Percentiles rank a stretch among this genome's conserved stretches.
phyloP scores from a whole-genome alignment of 2,329 filamentous ascomycete genomes.

The Tolypocladium cylindrosporum region DNA sequence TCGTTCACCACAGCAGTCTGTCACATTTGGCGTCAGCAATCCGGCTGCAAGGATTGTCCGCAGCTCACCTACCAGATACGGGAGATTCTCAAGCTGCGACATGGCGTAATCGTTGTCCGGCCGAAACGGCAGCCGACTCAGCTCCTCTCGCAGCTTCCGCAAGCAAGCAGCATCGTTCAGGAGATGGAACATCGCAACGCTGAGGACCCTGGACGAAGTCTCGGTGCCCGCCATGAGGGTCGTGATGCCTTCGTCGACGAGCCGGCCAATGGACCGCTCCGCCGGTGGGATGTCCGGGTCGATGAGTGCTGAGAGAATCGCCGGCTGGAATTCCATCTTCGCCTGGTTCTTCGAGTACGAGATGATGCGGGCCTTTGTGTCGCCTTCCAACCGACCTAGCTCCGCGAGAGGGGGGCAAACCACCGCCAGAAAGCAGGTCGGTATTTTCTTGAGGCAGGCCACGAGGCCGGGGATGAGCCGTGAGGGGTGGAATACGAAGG shows the following conservation, averaged over 20 bases:
- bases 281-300: background rate
- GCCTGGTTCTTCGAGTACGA: background rate
- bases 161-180: constrained; percentile 1
- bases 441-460: background rate
- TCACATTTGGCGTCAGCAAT: background rate
- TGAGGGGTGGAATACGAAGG: background rate
- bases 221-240: no score
- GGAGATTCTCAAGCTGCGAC: constrained; percentile 5
- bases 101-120: constrained; percentile 3
- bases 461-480: background rate
- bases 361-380: background rate
- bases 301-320: background rate
- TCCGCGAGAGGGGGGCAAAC: background rate
- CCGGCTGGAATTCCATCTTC: background rate
- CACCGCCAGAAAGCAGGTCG: background rate
- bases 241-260: constrained; percentile 5
- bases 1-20: background rate
- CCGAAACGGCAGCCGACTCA: constrained; percentile 2
- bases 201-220: no score
- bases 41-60: background rate
- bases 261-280: background rate
- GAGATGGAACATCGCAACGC: constrained; percentile 3
- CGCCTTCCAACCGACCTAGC: background rate
- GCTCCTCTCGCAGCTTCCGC: constrained; percentile 6
- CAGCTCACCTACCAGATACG: constrained; percentile 1